Base-by-base conservation (phyloP, 345 rosid species). In the Camelina hispida region DNA sequence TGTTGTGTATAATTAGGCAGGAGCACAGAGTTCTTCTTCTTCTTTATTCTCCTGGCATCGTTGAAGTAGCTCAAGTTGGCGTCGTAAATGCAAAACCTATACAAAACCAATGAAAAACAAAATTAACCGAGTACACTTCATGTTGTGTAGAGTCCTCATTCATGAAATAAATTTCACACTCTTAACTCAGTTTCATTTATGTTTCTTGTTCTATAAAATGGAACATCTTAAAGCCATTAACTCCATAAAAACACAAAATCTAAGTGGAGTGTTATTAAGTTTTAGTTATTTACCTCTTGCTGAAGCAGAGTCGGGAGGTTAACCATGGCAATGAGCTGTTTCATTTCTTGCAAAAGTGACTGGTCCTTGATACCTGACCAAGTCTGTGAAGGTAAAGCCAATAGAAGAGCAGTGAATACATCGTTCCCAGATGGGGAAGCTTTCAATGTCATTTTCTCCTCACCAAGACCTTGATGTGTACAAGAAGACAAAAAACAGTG, bases 351-450 rank as follows among this genome's bases (percentile, higher is more conserved):
- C 60, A 78, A 35, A 71, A 92, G 97, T 66, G 84, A 77, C 75
- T 77, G 81, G 42, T 88, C 87, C 80, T 79, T 84, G 66, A 95
- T 88, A 25, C 88, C 86, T 65, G 76, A 78, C 98, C 97, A 92
- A 25, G 96, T 89, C 48, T 85, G 82, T 14, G 84, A 83, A 48
- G 98, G 97, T 82, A 95, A 80, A n/a, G 99, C 92, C 65, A 95
- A 66, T n/a, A 92, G 25, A 65, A 95, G 96, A 47, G 85, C 88
- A 12, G 98, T 90, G 72, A 95, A 75, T 69, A 86, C 87, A 81
- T 89, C 91, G 56, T 80, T 81, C 50, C 84, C 83, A 7, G 86
- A 81, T 5, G 98, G 98, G 62, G 79, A 79, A 78, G 81, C 75
- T 78, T 63, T 84, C 71, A 23, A 81, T 68, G 34, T 59, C 75